These are phyloP conservation scores for Aspergillus terreus DNA, from an alignment of 2,329 filamentous ascomycete genomes.

Conservation along the genomic window DNA sequence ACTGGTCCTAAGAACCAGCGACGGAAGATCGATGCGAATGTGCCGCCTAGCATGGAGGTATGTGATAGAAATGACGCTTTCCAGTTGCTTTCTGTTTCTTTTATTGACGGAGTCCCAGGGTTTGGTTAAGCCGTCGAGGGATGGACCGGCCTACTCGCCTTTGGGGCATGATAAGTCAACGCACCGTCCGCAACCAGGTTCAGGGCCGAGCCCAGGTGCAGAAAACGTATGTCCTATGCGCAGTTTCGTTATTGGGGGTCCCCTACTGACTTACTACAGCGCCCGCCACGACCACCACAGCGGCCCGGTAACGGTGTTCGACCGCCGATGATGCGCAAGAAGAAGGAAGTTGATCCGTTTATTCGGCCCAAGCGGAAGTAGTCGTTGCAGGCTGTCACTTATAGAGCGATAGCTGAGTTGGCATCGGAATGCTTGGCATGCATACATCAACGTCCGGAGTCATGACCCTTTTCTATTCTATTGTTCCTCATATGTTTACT, in stretches of 20 bases:
- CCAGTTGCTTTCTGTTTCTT: not conserved
- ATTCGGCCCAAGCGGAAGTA: slow-evolving; percentile 38
- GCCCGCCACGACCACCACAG: slow-evolving; percentile 14
- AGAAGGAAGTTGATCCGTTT: slow-evolving; percentile 39
- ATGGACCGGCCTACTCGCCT: slow-evolving; percentile 29
- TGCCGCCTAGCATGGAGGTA: slow-evolving; percentile 17
- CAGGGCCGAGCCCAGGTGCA: slow-evolving; percentile 6
- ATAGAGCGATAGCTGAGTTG: not conserved
- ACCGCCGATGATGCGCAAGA: slow-evolving; percentile 35
- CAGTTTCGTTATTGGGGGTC: slow-evolving; percentile 1
- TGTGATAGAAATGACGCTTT: slow-evolving; percentile 2
- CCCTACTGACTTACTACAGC: slow-evolving; percentile 16
- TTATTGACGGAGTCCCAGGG: slow-evolving; percentile 21
- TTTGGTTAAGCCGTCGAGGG: slow-evolving; percentile 39
- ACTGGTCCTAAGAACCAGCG: slow-evolving; percentile 16
- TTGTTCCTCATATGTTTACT: too few species aligned
- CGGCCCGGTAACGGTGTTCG: slow-evolving; percentile 18
- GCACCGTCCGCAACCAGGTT: slow-evolving; percentile 9
- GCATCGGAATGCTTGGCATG: not conserved
- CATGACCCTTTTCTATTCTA: not conserved
- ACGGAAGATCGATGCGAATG: slow-evolving; percentile 22
- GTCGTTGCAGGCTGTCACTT: not conserved
- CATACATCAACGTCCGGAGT: not conserved
- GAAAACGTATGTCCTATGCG: slow-evolving; percentile 18
- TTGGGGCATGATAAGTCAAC: slow-evolving; percentile 16